Conservation (phyloP, 192 early-diverging fungal species). For the Rhizoclosmatium globosum region DNA sequence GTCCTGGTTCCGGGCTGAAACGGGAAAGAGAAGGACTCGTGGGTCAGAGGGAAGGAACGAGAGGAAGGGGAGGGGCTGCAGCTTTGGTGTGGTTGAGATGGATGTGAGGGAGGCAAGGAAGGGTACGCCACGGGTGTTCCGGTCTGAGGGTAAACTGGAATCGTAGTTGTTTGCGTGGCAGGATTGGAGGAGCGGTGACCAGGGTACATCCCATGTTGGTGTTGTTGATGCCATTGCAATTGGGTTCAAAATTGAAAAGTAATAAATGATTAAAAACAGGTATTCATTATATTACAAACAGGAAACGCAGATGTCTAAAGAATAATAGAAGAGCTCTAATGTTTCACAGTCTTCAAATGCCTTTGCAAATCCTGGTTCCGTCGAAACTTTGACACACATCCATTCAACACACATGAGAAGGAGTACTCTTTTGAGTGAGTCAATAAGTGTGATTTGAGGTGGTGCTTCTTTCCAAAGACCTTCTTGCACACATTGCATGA, state of each 20-base stretch:
- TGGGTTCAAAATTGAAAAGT: not conserved
- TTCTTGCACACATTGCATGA: not conserved
- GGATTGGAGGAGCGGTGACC: not conserved
- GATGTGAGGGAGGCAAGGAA: too few relatives aligned
- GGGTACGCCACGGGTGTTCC: too few relatives aligned
- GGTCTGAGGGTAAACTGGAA: constrained; percentile 13
- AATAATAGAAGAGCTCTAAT: not conserved
- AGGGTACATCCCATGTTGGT: constrained; percentile 6
- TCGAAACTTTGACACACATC: constrained; percentile 3
- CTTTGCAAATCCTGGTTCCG: constrained; percentile 10
- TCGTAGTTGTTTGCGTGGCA: constrained; percentile 1
- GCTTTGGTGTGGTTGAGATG: too few relatives aligned
- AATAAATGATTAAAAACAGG: not conserved
- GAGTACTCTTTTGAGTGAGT: constrained; percentile 21
- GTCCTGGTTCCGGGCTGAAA: constrained; percentile 73
- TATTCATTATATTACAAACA: not conserved
- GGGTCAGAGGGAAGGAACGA: constrained; percentile 72
- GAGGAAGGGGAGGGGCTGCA: constrained; percentile 71
- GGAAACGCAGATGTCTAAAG: not conserved
- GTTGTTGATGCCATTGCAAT: not conserved
- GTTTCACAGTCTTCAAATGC: constrained; percentile 8
- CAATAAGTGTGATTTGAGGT: constrained; percentile 8
- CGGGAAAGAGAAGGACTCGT: constrained; percentile 67
- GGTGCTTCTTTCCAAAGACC: not conserved
- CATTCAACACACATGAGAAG: not conserved